Evolutionary conservation across 1,284 basidiomycete species (phyloP).

Genomic region (Termitomyces sp.): DNA sequence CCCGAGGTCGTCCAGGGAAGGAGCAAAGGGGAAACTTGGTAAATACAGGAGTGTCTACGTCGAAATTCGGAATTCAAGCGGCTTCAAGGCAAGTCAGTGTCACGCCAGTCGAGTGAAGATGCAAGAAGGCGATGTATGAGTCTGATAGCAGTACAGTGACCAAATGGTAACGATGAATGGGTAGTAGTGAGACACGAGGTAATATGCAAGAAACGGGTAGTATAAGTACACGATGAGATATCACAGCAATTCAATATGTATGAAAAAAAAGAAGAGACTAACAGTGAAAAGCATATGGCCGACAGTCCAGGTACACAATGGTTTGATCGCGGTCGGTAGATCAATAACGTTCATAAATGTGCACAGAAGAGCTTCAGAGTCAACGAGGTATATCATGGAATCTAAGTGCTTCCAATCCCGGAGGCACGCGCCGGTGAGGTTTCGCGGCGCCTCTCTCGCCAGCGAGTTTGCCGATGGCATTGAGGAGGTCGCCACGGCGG

Average conservation of each 20-base stretch:
- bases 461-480: slow-evolving; percentile 73
- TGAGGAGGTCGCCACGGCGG: slow-evolving; percentile 68
- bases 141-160: background rate
- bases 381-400: background rate
- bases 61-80: too few species aligned
- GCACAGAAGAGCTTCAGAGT: background rate
- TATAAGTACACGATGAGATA: background rate
- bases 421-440: slow-evolving; percentile 17
- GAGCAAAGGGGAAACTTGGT: too few species aligned
- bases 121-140: too few species aligned
- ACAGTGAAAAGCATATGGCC: background rate
- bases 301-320: background rate
- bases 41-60: too few species aligned
- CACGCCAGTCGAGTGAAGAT: too few species aligned
- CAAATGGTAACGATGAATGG: background rate
- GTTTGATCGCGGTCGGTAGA: background rate
- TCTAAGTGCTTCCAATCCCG: slow-evolving; percentile 2
- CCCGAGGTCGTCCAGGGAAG: too few species aligned
- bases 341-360: background rate
- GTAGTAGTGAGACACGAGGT: background rate
- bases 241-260: background rate
- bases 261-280: background rate
- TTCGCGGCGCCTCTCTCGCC: slow-evolving; percentile 34
- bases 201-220: background rate
- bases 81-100: too few species aligned